Conservation (phyloP, 2,329 filamentous ascomycete species). For the Penicillium decumbens region DNA sequence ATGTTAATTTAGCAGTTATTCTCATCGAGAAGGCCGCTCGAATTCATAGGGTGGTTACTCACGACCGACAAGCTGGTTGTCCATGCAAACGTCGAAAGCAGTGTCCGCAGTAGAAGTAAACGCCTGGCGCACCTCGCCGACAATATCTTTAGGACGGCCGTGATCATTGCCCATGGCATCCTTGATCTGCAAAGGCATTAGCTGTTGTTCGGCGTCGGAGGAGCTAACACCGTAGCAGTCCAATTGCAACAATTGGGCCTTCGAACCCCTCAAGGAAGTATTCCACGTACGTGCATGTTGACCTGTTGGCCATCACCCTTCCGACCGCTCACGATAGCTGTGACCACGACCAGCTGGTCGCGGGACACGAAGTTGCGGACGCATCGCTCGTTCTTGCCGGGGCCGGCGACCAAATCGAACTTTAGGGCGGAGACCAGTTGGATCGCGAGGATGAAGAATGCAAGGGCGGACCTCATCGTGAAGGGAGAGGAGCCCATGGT, state of each 20-base stretch:
- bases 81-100: constrained; percentile 94
- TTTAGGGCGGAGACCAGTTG: constrained; percentile 64
- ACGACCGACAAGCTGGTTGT: constrained; percentile 66
- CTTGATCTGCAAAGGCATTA: constrained; percentile 64
- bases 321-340: constrained; percentile 76
- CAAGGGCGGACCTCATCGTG: constrained; percentile 29
- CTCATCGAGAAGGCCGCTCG: background rate
- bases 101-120: constrained; percentile 91
- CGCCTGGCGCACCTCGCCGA: constrained; percentile 84
- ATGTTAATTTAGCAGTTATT: background rate
- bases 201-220: background rate
- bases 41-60: constrained; percentile 34
- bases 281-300: constrained; percentile 74
- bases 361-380: constrained; percentile 91
- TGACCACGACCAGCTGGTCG: constrained; percentile 93
- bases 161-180: constrained; percentile 97
- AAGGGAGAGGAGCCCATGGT: constrained; percentile 32
- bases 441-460: constrained; percentile 34
- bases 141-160: constrained; percentile 82
- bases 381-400: constrained; percentile 72
- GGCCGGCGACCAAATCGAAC: constrained; percentile 80
- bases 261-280: background rate
- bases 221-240: background rate
- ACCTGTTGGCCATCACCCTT: constrained; percentile 89
- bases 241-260: background rate